A percentile compares a stretch with the other conserved stretches of the same genome.
phyloP scores from a whole-genome alignment of 441 rosid genomes.

The Bruguiera hainesii region DNA sequence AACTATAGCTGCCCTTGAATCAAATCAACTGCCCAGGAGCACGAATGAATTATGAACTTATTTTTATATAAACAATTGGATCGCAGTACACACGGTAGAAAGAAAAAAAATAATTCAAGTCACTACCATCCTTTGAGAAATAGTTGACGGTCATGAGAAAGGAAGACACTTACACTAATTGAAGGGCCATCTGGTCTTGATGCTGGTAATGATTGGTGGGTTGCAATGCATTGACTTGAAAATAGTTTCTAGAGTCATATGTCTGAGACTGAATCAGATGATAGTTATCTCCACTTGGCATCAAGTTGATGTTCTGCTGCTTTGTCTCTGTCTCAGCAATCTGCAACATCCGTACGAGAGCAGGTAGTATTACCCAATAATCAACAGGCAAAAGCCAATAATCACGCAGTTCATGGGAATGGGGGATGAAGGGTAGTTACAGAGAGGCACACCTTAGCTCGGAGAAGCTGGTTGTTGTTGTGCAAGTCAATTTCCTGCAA shows the following conservation, averaged over 20 bases:
- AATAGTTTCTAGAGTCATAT: slow-evolving; percentile 66
- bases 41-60: not conserved
- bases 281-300: slow-evolving; percentile 65
- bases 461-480: slow-evolving; percentile 69
- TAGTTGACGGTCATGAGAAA: too few relatives aligned
- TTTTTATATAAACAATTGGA: too few relatives aligned
- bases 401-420: too few relatives aligned
- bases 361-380: too few relatives aligned
- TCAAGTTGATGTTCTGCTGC: slow-evolving; percentile 60
- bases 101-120: too few relatives aligned
- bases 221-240: slow-evolving; percentile 78
- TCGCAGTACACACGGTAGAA: too few relatives aligned
- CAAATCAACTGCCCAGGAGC: slow-evolving; percentile 23
- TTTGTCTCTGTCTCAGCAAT: slow-evolving; percentile 78
- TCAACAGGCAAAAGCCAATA: too few relatives aligned
- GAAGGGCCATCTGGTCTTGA: slow-evolving; percentile 78
- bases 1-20: not conserved
- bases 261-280: slow-evolving; percentile 64
- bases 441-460: slow-evolving; percentile 49
- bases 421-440: too few relatives aligned
- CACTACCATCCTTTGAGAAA: too few relatives aligned
- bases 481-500: slow-evolving; percentile 72
- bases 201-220: slow-evolving; percentile 61
- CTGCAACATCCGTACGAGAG: slow-evolving; percentile 24
- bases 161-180: slow-evolving; percentile 54